These are phyloP conservation scores for Jackrogersella multiformis DNA, from an alignment of 495 filamentous ascomycete species.

Conservation along the genomic window DNA sequence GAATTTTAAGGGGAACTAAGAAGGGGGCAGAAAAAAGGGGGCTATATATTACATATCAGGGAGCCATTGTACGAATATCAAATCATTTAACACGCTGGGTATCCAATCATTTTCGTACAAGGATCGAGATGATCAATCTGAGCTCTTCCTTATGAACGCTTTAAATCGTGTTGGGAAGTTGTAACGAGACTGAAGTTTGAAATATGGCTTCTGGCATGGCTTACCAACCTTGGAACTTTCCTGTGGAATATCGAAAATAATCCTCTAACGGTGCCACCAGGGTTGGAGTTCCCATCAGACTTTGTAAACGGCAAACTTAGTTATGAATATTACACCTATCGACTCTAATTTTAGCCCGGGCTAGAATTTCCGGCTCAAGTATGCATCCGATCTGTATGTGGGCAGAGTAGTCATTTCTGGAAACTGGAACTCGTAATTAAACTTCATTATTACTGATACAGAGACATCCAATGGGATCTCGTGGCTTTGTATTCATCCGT, in stretches of 20 bases:
- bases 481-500: neutral
- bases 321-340: neutral
- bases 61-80: no score
- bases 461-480: no score
- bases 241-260: neutral
- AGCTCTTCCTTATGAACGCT: no score
- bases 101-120: neutral
- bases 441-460: neutral
- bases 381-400: neutral
- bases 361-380: neutral
- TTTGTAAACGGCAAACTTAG: neutral
- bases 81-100: no score
- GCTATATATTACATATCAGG: no score
- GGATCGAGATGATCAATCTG: no score
- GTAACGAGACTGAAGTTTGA: no score
- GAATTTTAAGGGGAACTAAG: neutral
- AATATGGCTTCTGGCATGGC: no score
- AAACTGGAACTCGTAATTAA: no score
- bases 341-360: neutral
- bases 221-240: no score
- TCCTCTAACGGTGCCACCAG: neutral
- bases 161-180: no score
- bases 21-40: neutral
- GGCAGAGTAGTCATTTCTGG: neutral
- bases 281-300: constrained; percentile 2